Evolutionary conservation across 192 early-diverging fungal genomes (phyloP).

Genomic region (Polychytrium aggregatum): DNA sequence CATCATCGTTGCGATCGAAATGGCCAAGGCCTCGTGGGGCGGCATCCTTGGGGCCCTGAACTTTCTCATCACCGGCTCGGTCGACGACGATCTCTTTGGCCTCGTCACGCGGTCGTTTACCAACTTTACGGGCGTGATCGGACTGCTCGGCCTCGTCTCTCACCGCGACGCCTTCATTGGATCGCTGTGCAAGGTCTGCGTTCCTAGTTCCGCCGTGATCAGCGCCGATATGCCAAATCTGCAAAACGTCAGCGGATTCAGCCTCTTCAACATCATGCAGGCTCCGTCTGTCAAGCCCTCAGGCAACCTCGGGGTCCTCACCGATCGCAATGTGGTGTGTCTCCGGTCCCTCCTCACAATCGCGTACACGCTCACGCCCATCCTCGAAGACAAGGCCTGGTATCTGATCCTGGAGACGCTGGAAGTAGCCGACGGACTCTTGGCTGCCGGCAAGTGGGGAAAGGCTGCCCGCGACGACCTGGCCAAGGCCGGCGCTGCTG

Average conservation of each 20-base stretch:
- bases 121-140: conserved; percentile 67
- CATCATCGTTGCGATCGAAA: conserved; percentile 53
- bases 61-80: conserved; percentile 58
- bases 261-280: background rate
- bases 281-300: background rate
- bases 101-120: conserved; percentile 57
- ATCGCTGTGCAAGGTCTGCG: conserved; percentile 70
- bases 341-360: conserved; percentile 61
- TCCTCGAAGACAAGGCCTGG: conserved; percentile 70
- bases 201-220: conserved; percentile 31
- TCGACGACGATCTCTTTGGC: conserved; percentile 78
- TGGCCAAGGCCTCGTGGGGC: conserved; percentile 75
- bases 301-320: conserved; percentile 32
- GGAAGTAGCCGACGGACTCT: conserved; percentile 71
- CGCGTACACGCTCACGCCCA: conserved; percentile 58
- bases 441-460: conserved; percentile 42
- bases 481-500: conserved; percentile 1
- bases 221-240: background rate
- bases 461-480: conserved; percentile 16
- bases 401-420: conserved; percentile 77
- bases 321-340: conserved; percentile 67
- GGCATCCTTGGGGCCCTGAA: conserved; percentile 64
- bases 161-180: conserved; percentile 80
- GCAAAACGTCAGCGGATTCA: conserved; percentile 4
- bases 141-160: conserved; percentile 61